These are phyloP conservation scores for Suhomyces sp. DNA, from an alignment of 805 yeast species.

Conservation along the genomic window DNA sequence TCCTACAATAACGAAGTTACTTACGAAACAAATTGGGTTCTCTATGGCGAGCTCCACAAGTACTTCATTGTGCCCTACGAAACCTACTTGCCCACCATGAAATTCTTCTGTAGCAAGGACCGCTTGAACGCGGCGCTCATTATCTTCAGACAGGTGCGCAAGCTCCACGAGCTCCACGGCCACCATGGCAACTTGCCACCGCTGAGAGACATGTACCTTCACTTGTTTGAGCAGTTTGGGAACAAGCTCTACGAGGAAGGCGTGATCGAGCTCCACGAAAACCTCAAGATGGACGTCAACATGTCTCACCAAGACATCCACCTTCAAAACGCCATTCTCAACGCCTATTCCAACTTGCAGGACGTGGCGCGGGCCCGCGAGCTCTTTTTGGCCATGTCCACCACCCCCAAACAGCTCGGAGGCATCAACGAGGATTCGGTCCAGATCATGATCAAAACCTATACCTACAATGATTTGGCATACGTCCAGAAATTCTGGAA, in stretches of 20 bases:
- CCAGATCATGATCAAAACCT: conserved; percentile 62
- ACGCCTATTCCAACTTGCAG: conserved; percentile 58
- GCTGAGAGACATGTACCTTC: conserved; percentile 52
- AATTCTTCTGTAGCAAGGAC: conserved; percentile 50
- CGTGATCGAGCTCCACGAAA: conserved; percentile 58
- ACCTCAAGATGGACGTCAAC: conserved; percentile 57
- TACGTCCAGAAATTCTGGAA: conserved; percentile 64
- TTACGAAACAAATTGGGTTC: conserved; percentile 51
- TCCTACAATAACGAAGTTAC: conserved; percentile 28
- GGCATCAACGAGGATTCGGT: conserved; percentile 64
- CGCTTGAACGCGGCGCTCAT: conserved; percentile 61
- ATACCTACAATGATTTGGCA: conserved; percentile 51
- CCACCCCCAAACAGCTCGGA: conserved; percentile 44
- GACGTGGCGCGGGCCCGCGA: conserved; percentile 56
- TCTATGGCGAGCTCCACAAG: conserved; percentile 55
- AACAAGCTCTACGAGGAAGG: conserved; percentile 60
- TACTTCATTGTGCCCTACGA: conserved; percentile 58
- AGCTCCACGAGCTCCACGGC: conserved; percentile 52
- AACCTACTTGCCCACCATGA: conserved; percentile 55
- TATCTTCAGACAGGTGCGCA: conserved; percentile 59
- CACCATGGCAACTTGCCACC: conserved; percentile 23
- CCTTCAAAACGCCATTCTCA: conserved; percentile 60
- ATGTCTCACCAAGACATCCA: conserved; percentile 51
- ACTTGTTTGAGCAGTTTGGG: conserved; percentile 61
- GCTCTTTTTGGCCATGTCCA: conserved; percentile 55